Conservation (phyloP, 805 yeast genomes). For the Priceomyces fermenticarens region DNA sequence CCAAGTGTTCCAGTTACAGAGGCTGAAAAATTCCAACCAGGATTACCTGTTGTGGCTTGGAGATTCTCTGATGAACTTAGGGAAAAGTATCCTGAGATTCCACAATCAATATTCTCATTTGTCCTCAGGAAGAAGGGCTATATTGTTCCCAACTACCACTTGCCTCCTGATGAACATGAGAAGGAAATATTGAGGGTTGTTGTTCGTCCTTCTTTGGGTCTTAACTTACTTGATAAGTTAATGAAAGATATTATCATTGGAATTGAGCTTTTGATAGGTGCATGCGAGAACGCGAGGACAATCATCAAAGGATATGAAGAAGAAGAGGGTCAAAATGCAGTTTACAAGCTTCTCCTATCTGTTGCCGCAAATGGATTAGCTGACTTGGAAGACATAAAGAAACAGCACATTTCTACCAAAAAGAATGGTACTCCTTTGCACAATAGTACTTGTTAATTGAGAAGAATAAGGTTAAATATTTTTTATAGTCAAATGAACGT, state of each 20-base stretch:
- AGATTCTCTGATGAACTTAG: conserved; percentile 60
- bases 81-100: conserved; percentile 69
- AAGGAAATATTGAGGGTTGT: conserved; percentile 82
- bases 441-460: conserved; percentile 34
- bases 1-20: neutral
- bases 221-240: conserved; percentile 58
- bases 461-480: neutral
- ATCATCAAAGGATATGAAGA: conserved; percentile 13
- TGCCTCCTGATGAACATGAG: conserved; percentile 58
- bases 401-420: conserved; percentile 15
- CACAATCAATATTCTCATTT: conserved; percentile 72
- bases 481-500: no score
- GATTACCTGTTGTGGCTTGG: conserved; percentile 89
- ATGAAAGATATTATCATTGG: conserved; percentile 58
- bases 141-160: conserved; percentile 85
- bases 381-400: conserved; percentile 25
- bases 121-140: conserved; percentile 77
- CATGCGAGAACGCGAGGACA: conserved; percentile 41
- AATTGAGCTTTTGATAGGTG: conserved; percentile 49
- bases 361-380: conserved; percentile 57
- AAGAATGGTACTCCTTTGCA: conserved; percentile 13
- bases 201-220: conserved; percentile 65
- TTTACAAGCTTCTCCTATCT: conserved; percentile 49
- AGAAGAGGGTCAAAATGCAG: conserved; percentile 28
- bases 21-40: conserved; percentile 50